Evolutionary conservation across 176 grass and related monocot species (phyloP).

Genomic region (Avena insularis): DNA sequence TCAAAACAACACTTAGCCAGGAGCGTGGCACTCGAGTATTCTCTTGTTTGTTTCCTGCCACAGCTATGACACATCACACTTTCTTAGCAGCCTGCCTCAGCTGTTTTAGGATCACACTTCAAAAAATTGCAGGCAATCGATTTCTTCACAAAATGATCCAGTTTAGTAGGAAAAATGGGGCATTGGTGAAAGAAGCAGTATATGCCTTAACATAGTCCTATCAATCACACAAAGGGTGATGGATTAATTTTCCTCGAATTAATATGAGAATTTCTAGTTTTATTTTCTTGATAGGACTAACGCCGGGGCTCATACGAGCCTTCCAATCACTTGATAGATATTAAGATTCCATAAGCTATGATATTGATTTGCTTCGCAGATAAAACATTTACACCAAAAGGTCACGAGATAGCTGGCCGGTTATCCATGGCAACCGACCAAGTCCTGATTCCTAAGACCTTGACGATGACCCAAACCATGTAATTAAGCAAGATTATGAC

Average conservation of each 20-base stretch:
- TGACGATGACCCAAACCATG: not conserved
- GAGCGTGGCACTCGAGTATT: not conserved
- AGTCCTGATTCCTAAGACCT: not conserved
- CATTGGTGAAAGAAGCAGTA: not conserved
- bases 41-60: not conserved
- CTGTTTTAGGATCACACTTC: not conserved
- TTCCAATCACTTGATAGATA: not conserved
- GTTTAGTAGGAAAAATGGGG: not conserved
- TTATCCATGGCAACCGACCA: not conserved
- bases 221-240: not conserved
- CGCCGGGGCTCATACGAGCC: not conserved
- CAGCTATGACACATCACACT: not conserved
- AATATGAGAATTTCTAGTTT: not conserved
- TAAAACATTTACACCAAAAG: constrained; percentile 2
- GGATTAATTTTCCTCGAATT: not conserved
- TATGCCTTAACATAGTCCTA: not conserved
- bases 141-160: not conserved
- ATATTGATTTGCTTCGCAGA: not conserved
- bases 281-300: not conserved
- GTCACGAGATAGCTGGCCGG: not conserved
- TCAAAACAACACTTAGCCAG: too few relatives aligned
- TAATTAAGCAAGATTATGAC: not conserved
- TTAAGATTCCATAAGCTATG: not conserved
- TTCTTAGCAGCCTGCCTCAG: not conserved
- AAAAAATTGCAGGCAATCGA: not conserved